Evolutionary conservation across 2,329 filamentous ascomycete species (phyloP), one percentile per base, ranked within the genome.

Genomic region (Cladophialophora exuberans): DNA sequence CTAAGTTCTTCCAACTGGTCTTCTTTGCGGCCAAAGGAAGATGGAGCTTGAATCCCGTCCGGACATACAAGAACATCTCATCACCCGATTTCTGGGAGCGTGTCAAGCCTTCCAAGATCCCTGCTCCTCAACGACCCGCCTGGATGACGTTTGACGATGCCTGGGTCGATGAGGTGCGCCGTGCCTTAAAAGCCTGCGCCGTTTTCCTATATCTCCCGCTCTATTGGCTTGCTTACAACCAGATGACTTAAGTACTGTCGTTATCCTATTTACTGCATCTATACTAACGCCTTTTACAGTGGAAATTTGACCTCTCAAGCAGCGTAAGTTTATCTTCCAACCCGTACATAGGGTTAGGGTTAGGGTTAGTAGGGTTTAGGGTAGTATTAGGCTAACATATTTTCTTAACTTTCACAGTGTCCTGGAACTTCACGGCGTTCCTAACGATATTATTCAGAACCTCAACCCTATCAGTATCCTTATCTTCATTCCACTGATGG

Each of bases 61-160:
- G 69, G 18, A 86, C 83, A 15, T 66, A 66, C 68, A 79, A 73
- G 64, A 82, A 83, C 64, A 75, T 86, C 65, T 78, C 82, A 56
- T 75, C 78, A 43, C 76, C 77, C 3, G 75, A 76, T n/a, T 81
- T 88, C 72, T 90, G 87, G 84, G 83, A 89, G 20, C 67, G 75
- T 4, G 83, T 83, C 57, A 89, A 88, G 73, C 88, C 88, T 2
- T 87, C 83, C 67, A 74, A 77, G 30, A 76, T 89, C 4, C 74
- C 89, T 17, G 74, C 79, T 31, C 70, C 69, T 1, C 68, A 77
- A 60, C 84, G 84, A 51, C 88, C 88, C 0, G 35, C 52, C 0
- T 92, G 87, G 87, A 91, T 92, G 86, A 88, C 85, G 0, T 91
- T 90, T 63, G 88, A 93, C 59, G 89, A 93, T 63, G 83, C 83